These are phyloP conservation scores for Epichloe gansuensis DNA, from an alignment of 2,329 filamentous ascomycete species.

Conservation along the genomic window DNA sequence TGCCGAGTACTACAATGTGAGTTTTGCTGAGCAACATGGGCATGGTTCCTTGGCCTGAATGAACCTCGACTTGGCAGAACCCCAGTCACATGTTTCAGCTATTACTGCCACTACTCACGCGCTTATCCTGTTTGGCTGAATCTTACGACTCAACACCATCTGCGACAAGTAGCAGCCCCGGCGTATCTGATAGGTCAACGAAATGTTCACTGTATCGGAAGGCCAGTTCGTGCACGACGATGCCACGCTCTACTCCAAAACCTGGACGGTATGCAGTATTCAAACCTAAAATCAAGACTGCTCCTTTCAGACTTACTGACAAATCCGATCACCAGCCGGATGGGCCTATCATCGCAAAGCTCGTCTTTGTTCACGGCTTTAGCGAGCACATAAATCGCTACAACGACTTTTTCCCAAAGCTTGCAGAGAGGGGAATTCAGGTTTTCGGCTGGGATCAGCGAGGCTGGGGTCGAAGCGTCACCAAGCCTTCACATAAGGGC, in stretches of 20 bases:
- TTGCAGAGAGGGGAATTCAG: conserved; percentile 61
- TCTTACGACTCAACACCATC: no score
- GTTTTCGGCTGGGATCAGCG: conserved; percentile 72
- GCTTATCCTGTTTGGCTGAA: no score
- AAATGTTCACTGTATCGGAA: conserved; percentile 33
- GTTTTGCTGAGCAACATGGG: no score
- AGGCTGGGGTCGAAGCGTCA: conserved; percentile 72
- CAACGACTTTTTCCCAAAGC: conserved; percentile 55
- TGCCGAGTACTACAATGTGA: no score
- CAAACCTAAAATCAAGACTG: neutral
- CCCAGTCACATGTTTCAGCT: no score
- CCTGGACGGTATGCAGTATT: conserved; percentile 38
- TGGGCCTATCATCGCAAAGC: conserved; percentile 48
- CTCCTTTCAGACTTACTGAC: neutral
- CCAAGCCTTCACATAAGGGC: conserved; percentile 48
- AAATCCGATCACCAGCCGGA: conserved; percentile 31
- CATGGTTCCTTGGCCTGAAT: no score
- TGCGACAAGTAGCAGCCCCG: neutral
- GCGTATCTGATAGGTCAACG: neutral
- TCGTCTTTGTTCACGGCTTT: conserved; percentile 82
- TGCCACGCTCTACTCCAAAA: conserved; percentile 40
- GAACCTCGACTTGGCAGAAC: no score
- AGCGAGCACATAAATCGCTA: conserved; percentile 76
- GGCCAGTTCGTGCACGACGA: conserved; percentile 35
- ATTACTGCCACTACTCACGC: no score